phyloP scores from a whole-genome alignment of 805 yeast genomes.

The Candida piceae region DNA sequence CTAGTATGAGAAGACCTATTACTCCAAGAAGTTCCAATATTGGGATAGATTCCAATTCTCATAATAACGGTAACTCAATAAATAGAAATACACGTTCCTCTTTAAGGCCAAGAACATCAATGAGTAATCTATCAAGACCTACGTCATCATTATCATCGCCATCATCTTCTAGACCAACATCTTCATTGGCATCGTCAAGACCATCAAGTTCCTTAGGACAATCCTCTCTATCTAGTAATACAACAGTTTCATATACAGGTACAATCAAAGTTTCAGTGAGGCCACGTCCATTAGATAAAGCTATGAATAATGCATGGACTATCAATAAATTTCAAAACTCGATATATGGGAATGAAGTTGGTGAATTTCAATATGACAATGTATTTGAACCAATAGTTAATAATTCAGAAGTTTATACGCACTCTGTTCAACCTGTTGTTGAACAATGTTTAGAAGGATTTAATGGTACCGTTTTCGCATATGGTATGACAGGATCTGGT shows the following conservation, averaged over 20 bases:
- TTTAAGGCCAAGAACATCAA: constrained; percentile 18
- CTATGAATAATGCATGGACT: constrained; percentile 35
- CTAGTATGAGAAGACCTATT: constrained; percentile 14
- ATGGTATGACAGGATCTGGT: constrained; percentile 94
- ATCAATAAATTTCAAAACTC: constrained; percentile 35
- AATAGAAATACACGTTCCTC: constrained; percentile 2
- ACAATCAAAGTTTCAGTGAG: constrained; percentile 73
- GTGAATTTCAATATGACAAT: constrained; percentile 70
- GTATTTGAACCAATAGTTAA: constrained; percentile 57
- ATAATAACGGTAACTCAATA: neutral
- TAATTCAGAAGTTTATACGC: constrained; percentile 58
- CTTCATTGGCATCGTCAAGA: too few relatives aligned
- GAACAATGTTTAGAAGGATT: constrained; percentile 62
- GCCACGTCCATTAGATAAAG: constrained; percentile 54
- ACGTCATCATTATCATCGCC: constrained; percentile 6
- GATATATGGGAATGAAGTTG: constrained; percentile 49
- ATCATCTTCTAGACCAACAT: constrained; percentile 14
- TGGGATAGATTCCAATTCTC: neutral
- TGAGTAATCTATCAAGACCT: constrained; percentile 12
- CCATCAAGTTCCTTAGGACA: too few relatives aligned
- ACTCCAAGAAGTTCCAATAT: constrained; percentile 11
- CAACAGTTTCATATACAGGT: constrained; percentile 46
- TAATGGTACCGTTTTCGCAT: constrained; percentile 88
- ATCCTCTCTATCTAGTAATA: constrained; percentile 1
- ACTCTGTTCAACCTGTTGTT: constrained; percentile 48